Conservation (phyloP, 495 filamentous ascomycete species). For the Penicillium taxi region DNA sequence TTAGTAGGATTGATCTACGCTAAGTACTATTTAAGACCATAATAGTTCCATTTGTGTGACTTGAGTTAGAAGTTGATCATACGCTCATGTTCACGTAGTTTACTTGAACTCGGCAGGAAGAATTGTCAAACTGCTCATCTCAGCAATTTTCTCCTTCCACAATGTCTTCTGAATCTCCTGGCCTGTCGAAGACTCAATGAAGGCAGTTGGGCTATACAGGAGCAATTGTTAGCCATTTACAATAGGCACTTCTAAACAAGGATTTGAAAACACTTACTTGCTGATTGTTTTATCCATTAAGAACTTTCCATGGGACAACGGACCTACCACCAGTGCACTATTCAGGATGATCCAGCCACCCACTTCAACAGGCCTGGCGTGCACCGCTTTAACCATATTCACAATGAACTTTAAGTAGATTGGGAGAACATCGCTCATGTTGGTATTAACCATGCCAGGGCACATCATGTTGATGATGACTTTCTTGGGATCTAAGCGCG, state of each 20-base stretch:
- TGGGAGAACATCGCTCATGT: slow-evolving; percentile 6
- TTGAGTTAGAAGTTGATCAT: too few relatives aligned
- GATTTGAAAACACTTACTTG: not conserved
- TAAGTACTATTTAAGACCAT: too few relatives aligned
- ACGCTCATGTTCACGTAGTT: too few relatives aligned
- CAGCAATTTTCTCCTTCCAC: slow-evolving; percentile 4
- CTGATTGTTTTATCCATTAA: slow-evolving; percentile 3
- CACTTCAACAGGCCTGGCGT: slow-evolving; percentile 1
- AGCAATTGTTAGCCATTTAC: not conserved
- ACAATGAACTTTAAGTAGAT: not conserved
- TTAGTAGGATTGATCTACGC: too few relatives aligned
- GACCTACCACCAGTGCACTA: slow-evolving; percentile 1
- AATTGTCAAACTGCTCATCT: slow-evolving; percentile 2
- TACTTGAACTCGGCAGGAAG: slow-evolving; percentile 4
- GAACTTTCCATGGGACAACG: slow-evolving; percentile 3
- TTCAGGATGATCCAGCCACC: slow-evolving; percentile 3
- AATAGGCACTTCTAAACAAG: not conserved
- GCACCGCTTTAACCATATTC: not conserved
- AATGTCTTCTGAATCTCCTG: slow-evolving; percentile 6
- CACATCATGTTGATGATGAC: slow-evolving; percentile 20
- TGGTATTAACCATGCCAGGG: slow-evolving; percentile 15
- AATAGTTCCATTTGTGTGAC: too few relatives aligned
- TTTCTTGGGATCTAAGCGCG: slow-evolving; percentile 10
- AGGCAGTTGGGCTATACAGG: not conserved
- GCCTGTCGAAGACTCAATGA: slow-evolving; percentile 2